Percentiles rank a stretch among this genome's conserved stretches.
These are phyloP conservation scores for Candida gorgasii DNA, from an alignment of 805 yeast species.

Conservation along the genomic window DNA sequence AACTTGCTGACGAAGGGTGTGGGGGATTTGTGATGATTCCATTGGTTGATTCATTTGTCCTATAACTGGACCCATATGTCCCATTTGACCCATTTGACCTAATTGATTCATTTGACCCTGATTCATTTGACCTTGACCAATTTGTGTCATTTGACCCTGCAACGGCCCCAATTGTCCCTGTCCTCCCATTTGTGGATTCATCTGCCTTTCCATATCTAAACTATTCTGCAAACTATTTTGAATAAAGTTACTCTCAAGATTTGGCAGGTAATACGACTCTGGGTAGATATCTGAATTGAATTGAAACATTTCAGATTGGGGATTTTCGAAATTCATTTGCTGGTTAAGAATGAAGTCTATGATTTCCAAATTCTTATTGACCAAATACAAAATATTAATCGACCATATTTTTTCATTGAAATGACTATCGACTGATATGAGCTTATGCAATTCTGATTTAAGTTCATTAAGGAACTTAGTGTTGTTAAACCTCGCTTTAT, in stretches of 20 bases:
- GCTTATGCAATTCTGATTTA: conserved; percentile 23
- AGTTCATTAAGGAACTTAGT: conserved; percentile 22
- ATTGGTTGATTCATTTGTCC: too few species aligned
- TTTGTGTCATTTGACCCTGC: conserved; percentile 1
- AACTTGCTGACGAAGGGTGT: too few species aligned
- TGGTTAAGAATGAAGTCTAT: conserved; percentile 26
- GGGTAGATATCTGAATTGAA: neutral
- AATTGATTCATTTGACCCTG: neutral
- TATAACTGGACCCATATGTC: neutral
- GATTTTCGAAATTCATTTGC: conserved; percentile 12
- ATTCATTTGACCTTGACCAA: neutral
- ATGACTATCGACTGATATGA: conserved; percentile 26
- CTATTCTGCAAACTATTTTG: neutral
- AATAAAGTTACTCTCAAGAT: neutral
- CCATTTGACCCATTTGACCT: conserved; percentile 1
- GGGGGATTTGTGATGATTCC: too few species aligned
- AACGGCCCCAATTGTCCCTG: neutral
- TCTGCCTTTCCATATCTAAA: neutral
- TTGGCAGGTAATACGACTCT: neutral
- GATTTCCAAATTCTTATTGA: conserved; percentile 30
- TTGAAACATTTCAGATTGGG: conserved; percentile 1
- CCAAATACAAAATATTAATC: conserved; percentile 30
- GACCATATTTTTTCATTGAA: conserved; percentile 35
- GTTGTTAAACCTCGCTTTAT: conserved; percentile 11
- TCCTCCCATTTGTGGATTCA: neutral